A percentile compares a stretch with the other conserved stretches of the same genome.
Conservation (phyloP, 148 eudicot genomes). For the Rhododendron griersonianum region DNA sequence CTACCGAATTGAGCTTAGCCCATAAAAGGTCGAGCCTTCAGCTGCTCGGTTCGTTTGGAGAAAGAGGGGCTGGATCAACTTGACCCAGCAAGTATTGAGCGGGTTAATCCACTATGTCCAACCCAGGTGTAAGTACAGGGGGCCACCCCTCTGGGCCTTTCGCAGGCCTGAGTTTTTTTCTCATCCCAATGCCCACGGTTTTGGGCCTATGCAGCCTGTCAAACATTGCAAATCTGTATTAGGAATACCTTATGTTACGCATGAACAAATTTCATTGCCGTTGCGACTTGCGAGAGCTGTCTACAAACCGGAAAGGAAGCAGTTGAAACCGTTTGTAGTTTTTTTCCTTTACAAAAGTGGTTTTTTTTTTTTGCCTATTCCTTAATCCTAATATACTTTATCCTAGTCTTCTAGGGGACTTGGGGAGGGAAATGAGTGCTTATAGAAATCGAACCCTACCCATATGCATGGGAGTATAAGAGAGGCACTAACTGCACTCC, state of each 20-base stretch:
- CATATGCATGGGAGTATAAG: too few relatives aligned
- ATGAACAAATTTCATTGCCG: not conserved
- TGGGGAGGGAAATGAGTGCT: too few relatives aligned
- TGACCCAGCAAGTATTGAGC: not conserved
- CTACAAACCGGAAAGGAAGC: not conserved
- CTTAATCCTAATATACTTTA: too few relatives aligned
- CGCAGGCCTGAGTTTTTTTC: not conserved
- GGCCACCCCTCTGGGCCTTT: not conserved
- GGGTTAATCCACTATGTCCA: not conserved
- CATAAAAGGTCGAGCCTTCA: not conserved
- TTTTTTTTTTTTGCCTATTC: too few relatives aligned
- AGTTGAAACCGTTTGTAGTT: not conserved
- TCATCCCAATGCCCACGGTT: not conserved
- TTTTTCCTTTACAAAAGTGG: too few relatives aligned
- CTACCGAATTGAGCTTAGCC: not conserved
- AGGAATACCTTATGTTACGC: not conserved
- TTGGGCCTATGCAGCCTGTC: not conserved
- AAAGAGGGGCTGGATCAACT: not conserved
- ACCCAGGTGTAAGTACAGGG: not conserved
- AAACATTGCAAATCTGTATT: not conserved
- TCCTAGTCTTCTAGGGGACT: too few relatives aligned
- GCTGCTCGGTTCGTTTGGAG: not conserved
- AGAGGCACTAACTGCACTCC: too few relatives aligned
- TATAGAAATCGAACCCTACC: too few relatives aligned
- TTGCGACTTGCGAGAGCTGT: not conserved